These are phyloP conservation scores for Fusarium zealandicum DNA, from an alignment of 2,329 filamentous ascomycete species.

Conservation along the genomic window DNA sequence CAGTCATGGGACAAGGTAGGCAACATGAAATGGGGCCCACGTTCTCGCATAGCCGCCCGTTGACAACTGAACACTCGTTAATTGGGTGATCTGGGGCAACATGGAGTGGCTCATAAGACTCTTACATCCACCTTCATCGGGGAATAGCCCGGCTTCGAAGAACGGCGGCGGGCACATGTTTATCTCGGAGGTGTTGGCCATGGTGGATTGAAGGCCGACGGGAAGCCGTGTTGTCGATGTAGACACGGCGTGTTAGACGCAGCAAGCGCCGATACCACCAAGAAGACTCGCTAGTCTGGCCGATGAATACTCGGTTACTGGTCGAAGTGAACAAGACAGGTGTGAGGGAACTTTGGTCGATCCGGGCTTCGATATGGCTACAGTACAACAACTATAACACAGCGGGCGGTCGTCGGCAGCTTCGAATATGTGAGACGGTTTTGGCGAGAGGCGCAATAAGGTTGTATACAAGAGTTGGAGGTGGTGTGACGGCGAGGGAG, in stretches of 20 bases:
- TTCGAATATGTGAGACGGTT: slow-evolving; percentile 18
- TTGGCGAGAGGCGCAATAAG: slow-evolving; percentile 6
- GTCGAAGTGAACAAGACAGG: slow-evolving; percentile 3
- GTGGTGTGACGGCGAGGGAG: slow-evolving; percentile 13
- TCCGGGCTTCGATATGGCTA: background rate
- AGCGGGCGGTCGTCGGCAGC: slow-evolving; percentile 1
- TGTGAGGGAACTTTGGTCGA: slow-evolving; percentile 2
- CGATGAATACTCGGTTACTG: slow-evolving; percentile 1
- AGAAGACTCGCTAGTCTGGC: background rate
- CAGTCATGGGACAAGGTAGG: slow-evolving; percentile 85
- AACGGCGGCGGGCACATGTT: slow-evolving; percentile 72
- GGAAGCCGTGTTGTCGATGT: background rate
- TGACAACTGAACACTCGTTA: slow-evolving; percentile 55
- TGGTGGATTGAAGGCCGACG: slow-evolving; percentile 26
- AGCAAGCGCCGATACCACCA: slow-evolving; percentile 11
- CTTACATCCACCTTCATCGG: slow-evolving; percentile 70
- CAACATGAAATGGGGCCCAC: slow-evolving; percentile 71
- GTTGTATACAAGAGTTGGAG: slow-evolving; percentile 7
- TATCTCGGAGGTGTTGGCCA: slow-evolving; percentile 50
- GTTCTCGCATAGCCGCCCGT: slow-evolving; percentile 62
- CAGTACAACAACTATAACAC: slow-evolving; percentile 11
- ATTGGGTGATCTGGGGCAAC: background rate
- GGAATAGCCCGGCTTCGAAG: slow-evolving; percentile 68
- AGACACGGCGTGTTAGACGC: slow-evolving; percentile 4
- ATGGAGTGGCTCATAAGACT: background rate